Evolutionary conservation across 331 rosid genomes (phyloP), one percentile per base, ranked within the genome.

Genomic region (Quercus lobata): DNA sequence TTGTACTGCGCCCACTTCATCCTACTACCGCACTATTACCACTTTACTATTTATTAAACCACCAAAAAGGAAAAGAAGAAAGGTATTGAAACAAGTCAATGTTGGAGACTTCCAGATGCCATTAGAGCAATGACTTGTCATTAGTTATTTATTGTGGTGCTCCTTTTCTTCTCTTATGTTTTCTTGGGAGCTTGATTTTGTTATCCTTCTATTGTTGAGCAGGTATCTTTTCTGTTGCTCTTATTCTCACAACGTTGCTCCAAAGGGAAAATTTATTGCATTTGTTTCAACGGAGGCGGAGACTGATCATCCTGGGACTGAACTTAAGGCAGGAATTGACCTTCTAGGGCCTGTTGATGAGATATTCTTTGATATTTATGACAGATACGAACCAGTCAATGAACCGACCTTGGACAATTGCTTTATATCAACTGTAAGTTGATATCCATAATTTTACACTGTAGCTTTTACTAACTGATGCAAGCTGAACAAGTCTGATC

Each of bases 191-290:
- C 56, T 55, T 68, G 61, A 30, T 61, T 18, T 52, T 73, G 69
- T 56, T 69, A 41, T 68, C 12, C 17, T 49, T 80, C 57, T 30
- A 8, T 72, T 83, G 76, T 54, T 73, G 77, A 24, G 25, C 88
- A 89, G 89, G 92, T 89, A 89, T 76, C 87, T 89, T 71, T 89
- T 89, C 77, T 89, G 92, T 78, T 84, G 89, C 78, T 89, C 92
- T 29, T 89, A 89, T 80, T 89, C 92, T 44, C 92, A 89, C 83
- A 89, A 89, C 80, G 90, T 89, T 84, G 92, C 92, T 78, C 90
- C 92, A 11, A 84, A 72, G 85, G 92, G 90, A 17, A 89, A 89
- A 66, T 89, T 75, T 73, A 84, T 89, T 80, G 90, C 92, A 37
- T 89, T 89, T 84, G 90, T 89, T 25, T 84, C 92, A 27, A 82